Evolutionary conservation across 2,329 filamentous ascomycete species (phyloP), one percentile per base, ranked within the genome.

Genomic region (Furcasterigmium sp.): DNA sequence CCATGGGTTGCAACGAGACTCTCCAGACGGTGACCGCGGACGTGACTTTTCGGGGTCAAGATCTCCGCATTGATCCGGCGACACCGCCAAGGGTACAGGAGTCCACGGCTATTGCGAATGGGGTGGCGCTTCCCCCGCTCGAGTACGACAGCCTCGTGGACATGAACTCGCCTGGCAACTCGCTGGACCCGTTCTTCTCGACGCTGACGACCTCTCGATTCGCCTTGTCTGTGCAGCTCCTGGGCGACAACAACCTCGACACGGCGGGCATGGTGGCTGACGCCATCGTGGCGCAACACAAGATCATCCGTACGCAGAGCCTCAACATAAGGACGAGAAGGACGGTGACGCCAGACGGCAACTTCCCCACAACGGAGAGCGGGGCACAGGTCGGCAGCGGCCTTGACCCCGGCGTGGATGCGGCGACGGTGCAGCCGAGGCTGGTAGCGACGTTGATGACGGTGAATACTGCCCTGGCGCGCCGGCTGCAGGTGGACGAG

Each of bases 1-100:
- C 58, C 5, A 43, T 68, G 42, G 57, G 58, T 17, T 69, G 65
- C 49, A 69, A 69, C 50, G 65, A 67, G 50, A 56, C 59, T 3
- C 47, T 62, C 3, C 52, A 64, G 49, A 57, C 54, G 8, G 51
- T 62, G 8, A 50, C 55, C 13, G 46, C 52, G 2, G 40, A 48
- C n/a, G 51, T 55, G 2, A 39, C 49, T 2, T 48, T 62, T 2
- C 48, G 53, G 10, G 58, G 57, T 1, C 17, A 48, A 2, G 44
- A 41, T 4, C 44, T 62, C 25, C 51, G 43, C 2, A 56, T 69
- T 23, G 56, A 62, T 37, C 47, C 55, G 0, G 44, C 42, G 8
- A 44, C 55, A 6, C 56, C 59, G 2, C 64, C 64, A 1, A 41
- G 48, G 4, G 47, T 53, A 7, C 41, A 56, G 8, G 57, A 62